Conservation (phyloP, 2,329 filamentous ascomycete genomes). For the Trichoderma atrobrunneum region DNA sequence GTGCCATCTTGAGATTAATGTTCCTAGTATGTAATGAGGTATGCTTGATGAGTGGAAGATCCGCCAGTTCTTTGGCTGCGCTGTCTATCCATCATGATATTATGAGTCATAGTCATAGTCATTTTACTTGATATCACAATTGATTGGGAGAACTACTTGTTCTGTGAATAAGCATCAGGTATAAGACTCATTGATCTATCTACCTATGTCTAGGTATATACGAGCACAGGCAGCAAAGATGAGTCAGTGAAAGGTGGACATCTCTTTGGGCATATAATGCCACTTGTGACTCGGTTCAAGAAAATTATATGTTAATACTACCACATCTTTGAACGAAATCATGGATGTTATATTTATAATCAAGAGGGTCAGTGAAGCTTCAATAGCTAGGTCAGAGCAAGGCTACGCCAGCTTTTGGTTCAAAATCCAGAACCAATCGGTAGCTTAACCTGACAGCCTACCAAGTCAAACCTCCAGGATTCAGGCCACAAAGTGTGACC, state of each 20-base stretch:
- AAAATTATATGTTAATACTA: neutral
- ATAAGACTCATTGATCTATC: neutral
- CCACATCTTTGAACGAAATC: neutral
- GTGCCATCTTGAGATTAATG: neutral
- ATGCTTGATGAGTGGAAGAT: neutral
- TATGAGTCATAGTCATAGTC: neutral
- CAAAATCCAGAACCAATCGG: too few species aligned
- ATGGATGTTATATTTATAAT: too few species aligned
- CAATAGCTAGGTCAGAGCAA: too few species aligned
- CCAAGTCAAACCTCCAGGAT: too few species aligned
- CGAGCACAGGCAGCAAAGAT: neutral
- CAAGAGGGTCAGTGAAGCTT: too few species aligned
- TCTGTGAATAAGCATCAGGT: neutral
- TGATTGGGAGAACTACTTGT: too few species aligned
- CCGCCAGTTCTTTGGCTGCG: rapidly evolving
- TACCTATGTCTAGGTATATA: neutral
- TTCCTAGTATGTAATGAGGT: neutral
- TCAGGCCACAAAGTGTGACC: too few species aligned
- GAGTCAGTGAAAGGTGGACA: neutral
- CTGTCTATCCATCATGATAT: neutral
- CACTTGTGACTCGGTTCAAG: neutral
- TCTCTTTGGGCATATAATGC: neutral
- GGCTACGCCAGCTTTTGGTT: too few species aligned
- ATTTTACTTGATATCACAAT: neutral
- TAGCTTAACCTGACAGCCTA: too few species aligned